These are phyloP conservation scores for Aspergillus versicolor DNA, from an alignment of 2,329 filamentous ascomycete species.

Conservation along the genomic window DNA sequence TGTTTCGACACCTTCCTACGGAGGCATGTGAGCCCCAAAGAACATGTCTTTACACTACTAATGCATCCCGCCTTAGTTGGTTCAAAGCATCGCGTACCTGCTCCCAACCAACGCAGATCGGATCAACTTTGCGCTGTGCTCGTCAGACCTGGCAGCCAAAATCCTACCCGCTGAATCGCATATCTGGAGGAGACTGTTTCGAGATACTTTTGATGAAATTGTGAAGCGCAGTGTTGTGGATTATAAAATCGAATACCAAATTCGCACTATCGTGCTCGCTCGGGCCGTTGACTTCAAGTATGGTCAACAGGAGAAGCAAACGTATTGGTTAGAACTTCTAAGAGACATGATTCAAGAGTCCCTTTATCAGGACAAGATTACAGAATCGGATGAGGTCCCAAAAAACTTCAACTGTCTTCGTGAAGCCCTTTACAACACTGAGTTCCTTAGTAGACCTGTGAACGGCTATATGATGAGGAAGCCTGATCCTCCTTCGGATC, in stretches of 20 bases:
- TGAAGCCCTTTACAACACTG: conserved; percentile 15
- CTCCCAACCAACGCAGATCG: conserved; percentile 34
- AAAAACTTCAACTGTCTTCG: conserved; percentile 26
- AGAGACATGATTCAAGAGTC: conserved; percentile 30
- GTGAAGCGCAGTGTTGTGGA: conserved; percentile 19
- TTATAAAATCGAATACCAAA: conserved; percentile 35
- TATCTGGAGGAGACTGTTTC: conserved; percentile 37
- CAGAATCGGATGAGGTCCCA: not conserved
- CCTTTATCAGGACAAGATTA: conserved; percentile 1
- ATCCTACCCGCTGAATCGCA: conserved; percentile 29
- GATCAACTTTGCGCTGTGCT: conserved; percentile 27
- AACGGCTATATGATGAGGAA: conserved; percentile 14
- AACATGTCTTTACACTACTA: not conserved
- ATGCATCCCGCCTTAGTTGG: conserved; percentile 23
- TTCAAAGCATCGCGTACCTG: conserved; percentile 31
- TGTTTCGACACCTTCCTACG: conserved; percentile 11
- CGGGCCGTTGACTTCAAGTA: conserved; percentile 28
- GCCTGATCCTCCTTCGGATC: conserved; percentile 16
- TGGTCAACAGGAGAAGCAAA: conserved; percentile 23
- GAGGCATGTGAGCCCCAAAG: conserved; percentile 7
- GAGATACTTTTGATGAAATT: conserved; percentile 33
- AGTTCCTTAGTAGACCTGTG: conserved; percentile 26
- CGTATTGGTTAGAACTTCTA: conserved; percentile 33
- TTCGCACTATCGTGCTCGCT: conserved; percentile 34
- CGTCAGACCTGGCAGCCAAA: conserved; percentile 22